Evolutionary conservation across 192 early-diverging fungal species (phyloP).

Genomic region (Gamsiella multidivaricata): DNA sequence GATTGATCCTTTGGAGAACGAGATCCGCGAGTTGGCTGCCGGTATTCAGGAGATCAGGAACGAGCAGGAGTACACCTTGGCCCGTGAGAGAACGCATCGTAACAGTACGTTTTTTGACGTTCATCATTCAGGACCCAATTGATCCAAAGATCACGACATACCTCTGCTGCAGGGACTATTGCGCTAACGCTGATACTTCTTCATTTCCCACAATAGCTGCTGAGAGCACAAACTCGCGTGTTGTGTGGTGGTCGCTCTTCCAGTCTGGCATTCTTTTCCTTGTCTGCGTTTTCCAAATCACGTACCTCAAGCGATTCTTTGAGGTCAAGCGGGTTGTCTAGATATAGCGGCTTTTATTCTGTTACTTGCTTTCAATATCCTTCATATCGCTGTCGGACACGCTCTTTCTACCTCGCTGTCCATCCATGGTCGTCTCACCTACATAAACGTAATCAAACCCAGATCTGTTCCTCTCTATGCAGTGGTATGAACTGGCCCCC

Average conservation of each 20-base stretch:
- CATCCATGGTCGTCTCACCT: no score
- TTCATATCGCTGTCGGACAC: no score
- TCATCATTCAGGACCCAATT: no score
- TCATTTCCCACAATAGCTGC: conserved; percentile 68
- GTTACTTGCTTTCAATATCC: no score
- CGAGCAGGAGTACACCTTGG: conserved; percentile 77
- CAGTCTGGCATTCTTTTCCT: conserved; percentile 69
- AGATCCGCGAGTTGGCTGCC: conserved; percentile 72
- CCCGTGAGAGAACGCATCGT: conserved; percentile 70
- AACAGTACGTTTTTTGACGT: conserved; percentile 67
- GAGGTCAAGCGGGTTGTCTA: conserved; percentile 77
- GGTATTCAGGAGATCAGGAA: conserved; percentile 71
- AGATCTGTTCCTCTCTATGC: no score
- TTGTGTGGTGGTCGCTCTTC: conserved; percentile 81
- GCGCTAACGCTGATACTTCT: no score
- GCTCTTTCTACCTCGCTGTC: no score
- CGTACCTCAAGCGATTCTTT: conserved; percentile 80
- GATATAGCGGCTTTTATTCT: no score
- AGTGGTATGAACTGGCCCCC: no score
- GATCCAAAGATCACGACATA: no score
- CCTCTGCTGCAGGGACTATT: no score
- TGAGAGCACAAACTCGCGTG: conserved; percentile 82
- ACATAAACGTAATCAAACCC: no score
- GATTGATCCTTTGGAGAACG: conserved; percentile 70
- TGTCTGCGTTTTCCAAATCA: conserved; percentile 79